Base-by-base conservation (phyloP, 108 stramenopile species). In the Chaetoceros muelleri region DNA sequence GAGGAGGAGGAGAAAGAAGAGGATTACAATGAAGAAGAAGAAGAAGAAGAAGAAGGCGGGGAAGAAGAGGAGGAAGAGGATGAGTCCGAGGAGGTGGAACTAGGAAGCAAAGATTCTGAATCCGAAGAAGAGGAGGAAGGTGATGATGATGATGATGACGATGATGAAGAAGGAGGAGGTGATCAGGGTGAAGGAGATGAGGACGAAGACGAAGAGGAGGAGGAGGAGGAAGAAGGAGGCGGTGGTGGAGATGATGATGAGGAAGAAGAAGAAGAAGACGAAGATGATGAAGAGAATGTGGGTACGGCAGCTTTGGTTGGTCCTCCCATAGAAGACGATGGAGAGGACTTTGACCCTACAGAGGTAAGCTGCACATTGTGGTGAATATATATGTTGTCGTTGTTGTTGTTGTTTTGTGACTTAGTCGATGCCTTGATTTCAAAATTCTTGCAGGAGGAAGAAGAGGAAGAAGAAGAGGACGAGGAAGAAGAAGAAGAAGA, bases 261-360 rank as follows among this genome's bases (percentile, higher is more conserved):
- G 18, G 24, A 48, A 17, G 58, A 58, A 7, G 47, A 48, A 49
- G 58, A 58, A 2, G 58, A 58, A n/a, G 58, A 40, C 13, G 34
- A 40, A 10, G 13, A 40, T 40, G 13, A 40, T 13, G 34, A 40
- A 5, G 34, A 40, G 8, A 13, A 40, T 40, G 34, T 10, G 5
- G 34, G 13, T 40, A n/a, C n/a, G n/a, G n/a, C n/a, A n/a, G n/a
- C n/a, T n/a, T n/a, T n/a, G n/a, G n/a, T n/a, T n/a, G n/a, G n/a
- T n/a, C n/a, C n/a, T n/a, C n/a, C n/a, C n/a, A n/a, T 18, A 45
- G 49, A 58, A 17, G 58, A 58, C 13, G 58, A 46, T 27, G 58
- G 24, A 3, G 58, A 49, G 0, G 58, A 58, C 46, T 49, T 50
- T 28, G 58, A 58, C 22, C 48, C 47, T 22, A 47, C n/a, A n/a